A percentile compares a stretch with the other conserved stretches of the same genome.
These are phyloP conservation scores for Aspergillus tanneri DNA, from an alignment of 2,329 filamentous ascomycete genomes.

Conservation along the genomic window DNA sequence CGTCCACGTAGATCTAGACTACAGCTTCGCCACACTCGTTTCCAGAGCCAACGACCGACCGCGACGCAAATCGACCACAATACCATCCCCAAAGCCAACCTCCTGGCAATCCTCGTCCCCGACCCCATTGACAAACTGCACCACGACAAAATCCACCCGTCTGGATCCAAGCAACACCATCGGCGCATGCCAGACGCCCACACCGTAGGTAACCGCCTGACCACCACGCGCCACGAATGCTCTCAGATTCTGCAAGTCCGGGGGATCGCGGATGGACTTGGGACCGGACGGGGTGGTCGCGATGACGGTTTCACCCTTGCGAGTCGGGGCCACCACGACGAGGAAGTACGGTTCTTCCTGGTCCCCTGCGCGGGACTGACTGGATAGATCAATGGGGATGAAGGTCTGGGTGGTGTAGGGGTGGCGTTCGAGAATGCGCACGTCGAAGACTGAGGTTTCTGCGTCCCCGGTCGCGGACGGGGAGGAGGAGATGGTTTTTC, in stretches of 20 bases:
- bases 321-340: constrained; percentile 81
- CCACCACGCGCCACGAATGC: constrained; percentile 76
- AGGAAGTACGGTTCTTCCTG: constrained; percentile 58
- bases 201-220: constrained; percentile 88
- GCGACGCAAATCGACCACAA: constrained; percentile 30
- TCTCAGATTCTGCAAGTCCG: constrained; percentile 67
- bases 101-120: constrained; percentile 85
- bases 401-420: constrained; percentile 95
- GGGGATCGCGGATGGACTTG: constrained; percentile 52
- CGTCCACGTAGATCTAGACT: too few relatives aligned
- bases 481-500: constrained; percentile 23
- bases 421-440: constrained; percentile 81
- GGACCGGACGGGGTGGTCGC: constrained; percentile 30
- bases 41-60: background rate
- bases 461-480: constrained; percentile 9
- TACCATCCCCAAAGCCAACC: constrained; percentile 51
- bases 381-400: constrained; percentile 65
- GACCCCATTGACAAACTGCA: constrained; percentile 84
- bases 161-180: constrained; percentile 80
- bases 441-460: constrained; percentile 53
- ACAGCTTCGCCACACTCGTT: constrained; percentile 7
- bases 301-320: constrained; percentile 47
- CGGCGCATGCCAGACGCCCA: constrained; percentile 93
- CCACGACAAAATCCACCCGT: constrained; percentile 80
- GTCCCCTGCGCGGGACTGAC: constrained; percentile 23